Percentiles rank a stretch among this genome's conserved stretches.
These are phyloP conservation scores for Allomyces arbusculus DNA, from an alignment of 192 early-diverging fungal genomes.

Conservation along the genomic window DNA sequence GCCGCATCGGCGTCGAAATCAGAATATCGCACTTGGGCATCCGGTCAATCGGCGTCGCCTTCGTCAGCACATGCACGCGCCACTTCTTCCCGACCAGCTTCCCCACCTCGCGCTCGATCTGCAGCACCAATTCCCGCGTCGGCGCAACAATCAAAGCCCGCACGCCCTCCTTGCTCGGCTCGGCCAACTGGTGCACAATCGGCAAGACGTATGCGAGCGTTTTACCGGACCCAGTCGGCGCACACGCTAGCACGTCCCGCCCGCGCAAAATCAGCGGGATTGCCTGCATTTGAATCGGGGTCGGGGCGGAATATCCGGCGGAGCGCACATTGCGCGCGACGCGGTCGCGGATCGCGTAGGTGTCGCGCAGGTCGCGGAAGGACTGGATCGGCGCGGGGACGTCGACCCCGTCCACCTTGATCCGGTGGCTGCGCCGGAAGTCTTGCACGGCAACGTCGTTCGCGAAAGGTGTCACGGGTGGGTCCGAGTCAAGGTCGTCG, in stretches of 20 bases:
- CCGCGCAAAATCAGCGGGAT: conserved; percentile 69
- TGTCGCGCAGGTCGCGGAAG: conserved; percentile 54
- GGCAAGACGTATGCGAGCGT: conserved; percentile 85
- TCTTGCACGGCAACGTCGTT: conserved; percentile 16
- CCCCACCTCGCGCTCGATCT: conserved; percentile 70
- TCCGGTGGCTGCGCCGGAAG: conserved; percentile 57
- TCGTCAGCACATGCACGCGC: conserved; percentile 63
- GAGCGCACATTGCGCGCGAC: conserved; percentile 50
- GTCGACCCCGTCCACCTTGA: conserved; percentile 69
- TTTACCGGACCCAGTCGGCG: conserved; percentile 96
- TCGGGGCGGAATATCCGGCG: conserved; percentile 51
- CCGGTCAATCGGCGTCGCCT: conserved; percentile 29
- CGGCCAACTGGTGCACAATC: conserved; percentile 65
- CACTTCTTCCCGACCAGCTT: conserved; percentile 59
- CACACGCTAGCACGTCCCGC: conserved; percentile 87
- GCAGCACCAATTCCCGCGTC: conserved; percentile 70
- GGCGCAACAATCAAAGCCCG: conserved; percentile 84
- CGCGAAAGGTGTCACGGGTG: conserved; percentile 11
- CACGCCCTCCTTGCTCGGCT: conserved; percentile 54
- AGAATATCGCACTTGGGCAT: conserved; percentile 49
- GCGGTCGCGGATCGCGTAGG: conserved; percentile 46
- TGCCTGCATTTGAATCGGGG: conserved; percentile 87
- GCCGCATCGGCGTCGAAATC: conserved; percentile 76
- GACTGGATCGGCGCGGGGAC: conserved; percentile 62
- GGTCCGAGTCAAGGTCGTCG: conserved; percentile 4